These are phyloP conservation scores for Salix udensis DNA, from an alignment of 345 rosid genomes.

Conservation along the genomic window DNA sequence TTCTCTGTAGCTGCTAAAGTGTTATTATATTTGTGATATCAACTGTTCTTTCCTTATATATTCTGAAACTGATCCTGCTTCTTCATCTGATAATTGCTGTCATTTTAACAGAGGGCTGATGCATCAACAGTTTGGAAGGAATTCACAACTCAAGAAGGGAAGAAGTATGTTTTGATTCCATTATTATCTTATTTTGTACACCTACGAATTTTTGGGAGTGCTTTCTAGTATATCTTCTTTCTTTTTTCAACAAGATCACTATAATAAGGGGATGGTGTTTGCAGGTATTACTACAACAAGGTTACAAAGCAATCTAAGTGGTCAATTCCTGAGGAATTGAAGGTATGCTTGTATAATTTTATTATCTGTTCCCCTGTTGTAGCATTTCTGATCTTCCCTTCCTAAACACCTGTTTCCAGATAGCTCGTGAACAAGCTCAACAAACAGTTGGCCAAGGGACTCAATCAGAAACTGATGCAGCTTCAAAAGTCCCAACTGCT, in stretches of 20 bases:
- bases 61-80: constrained; percentile 1
- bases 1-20: neutral
- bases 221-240: neutral
- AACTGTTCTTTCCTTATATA: neutral
- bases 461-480: constrained; percentile 37
- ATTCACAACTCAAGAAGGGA: constrained; percentile 84
- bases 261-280: constrained; percentile 10
- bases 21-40: neutral
- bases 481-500: constrained; percentile 41
- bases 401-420: constrained; percentile 44
- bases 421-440: constrained; percentile 92
- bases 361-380: constrained; percentile 14
- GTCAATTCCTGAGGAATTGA: constrained; percentile 93
- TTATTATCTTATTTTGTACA: neutral
- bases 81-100: neutral
- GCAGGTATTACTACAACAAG: constrained; percentile 94
- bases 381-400: constrained; percentile 19
- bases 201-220: neutral
- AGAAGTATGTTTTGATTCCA: constrained; percentile 43
- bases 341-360: constrained; percentile 44
- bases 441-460: constrained; percentile 43
- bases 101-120: constrained; percentile 73
- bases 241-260: neutral
- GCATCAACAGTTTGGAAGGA: constrained; percentile 99
- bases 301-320: constrained; percentile 89